Conservation (phyloP, 306 rosid species). For the Cicer pinnatifidum region DNA sequence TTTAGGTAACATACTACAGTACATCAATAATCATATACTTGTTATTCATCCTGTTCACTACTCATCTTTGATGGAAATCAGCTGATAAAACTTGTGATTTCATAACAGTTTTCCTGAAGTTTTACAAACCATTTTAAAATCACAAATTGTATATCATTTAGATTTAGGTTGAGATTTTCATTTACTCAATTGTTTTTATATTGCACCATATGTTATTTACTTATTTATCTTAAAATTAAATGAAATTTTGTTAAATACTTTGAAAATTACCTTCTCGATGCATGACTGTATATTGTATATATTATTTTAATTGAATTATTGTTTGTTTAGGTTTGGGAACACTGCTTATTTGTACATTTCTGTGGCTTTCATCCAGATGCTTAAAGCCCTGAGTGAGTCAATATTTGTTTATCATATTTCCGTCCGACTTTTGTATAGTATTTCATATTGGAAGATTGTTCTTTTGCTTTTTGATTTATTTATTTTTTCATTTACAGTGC, state of each 20-base stretch:
- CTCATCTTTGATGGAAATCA: constrained; percentile 24
- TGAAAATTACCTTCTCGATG: constrained; percentile 13
- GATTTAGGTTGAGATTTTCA: constrained; percentile 25
- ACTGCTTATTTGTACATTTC: constrained; percentile 95
- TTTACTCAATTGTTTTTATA: background rate
- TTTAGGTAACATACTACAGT: constrained; percentile 8
- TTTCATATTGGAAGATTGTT: constrained; percentile 10
- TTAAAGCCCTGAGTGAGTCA: constrained; percentile 88
- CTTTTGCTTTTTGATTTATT: constrained; percentile 16
- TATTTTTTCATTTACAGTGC: constrained; percentile 69
- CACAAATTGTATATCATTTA: background rate
- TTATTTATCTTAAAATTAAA: constrained; percentile 28
- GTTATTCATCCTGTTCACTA: constrained; percentile 34
- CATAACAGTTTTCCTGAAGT: constrained; percentile 13
- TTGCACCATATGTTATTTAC: constrained; percentile 9
- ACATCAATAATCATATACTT: constrained; percentile 14
- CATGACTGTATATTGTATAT: constrained; percentile 6
- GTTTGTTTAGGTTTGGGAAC: constrained; percentile 83
- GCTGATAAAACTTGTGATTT: constrained; percentile 9
- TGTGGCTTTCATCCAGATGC: constrained; percentile 99
- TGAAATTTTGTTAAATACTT: background rate
- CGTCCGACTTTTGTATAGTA: constrained; percentile 1
- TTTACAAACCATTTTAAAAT: constrained; percentile 1
- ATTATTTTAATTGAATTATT: constrained; percentile 19
- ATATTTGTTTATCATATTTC: constrained; percentile 24